Percentiles rank a stretch among this genome's conserved stretches.
These are phyloP conservation scores for Allantophomopsis cytisporea DNA, from an alignment of 2,329 filamentous ascomycete genomes.

Conservation along the genomic window DNA sequence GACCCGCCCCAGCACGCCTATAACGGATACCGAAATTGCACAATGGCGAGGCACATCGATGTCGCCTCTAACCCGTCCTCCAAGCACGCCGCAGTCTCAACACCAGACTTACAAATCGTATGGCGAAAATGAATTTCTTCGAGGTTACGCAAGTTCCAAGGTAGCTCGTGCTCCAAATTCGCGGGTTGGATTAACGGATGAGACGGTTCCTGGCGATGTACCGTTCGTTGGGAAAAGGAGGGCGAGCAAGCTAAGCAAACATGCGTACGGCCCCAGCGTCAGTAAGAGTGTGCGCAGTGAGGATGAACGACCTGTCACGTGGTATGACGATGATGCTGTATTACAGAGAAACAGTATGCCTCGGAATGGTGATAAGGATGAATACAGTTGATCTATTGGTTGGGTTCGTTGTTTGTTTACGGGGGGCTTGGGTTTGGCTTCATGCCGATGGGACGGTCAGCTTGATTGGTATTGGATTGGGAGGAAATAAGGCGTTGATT, in stretches of 20 bases:
- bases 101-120: slow-evolving; percentile 1
- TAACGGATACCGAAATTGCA: slow-evolving; percentile 52
- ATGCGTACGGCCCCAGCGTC: slow-evolving; percentile 12
- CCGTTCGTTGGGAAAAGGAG: slow-evolving; percentile 44
- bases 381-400: no score
- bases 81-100: neutral
- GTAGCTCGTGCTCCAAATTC: slow-evolving; percentile 47
- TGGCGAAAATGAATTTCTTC: slow-evolving; percentile 7
- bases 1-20: slow-evolving; percentile 42
- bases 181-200: slow-evolving; percentile 47
- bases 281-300: slow-evolving; percentile 17
- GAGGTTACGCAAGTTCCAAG: slow-evolving; percentile 19
- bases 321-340: neutral
- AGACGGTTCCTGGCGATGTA: slow-evolving; percentile 43
- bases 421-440: no score
- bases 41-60: slow-evolving; percentile 32
- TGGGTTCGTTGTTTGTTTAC: no score
- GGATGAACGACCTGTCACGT: slow-evolving; percentile 7
- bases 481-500: no score
- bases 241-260: slow-evolving; percentile 37
- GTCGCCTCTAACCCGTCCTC: neutral
- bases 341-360: neutral
- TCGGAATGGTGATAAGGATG: no score
- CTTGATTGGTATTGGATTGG: no score
- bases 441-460: no score